A percentile compares a stretch with the other conserved stretches of the same genome.
These are phyloP conservation scores for Candida dajiaensis DNA, from an alignment of 805 yeast species.

Conservation along the genomic window DNA sequence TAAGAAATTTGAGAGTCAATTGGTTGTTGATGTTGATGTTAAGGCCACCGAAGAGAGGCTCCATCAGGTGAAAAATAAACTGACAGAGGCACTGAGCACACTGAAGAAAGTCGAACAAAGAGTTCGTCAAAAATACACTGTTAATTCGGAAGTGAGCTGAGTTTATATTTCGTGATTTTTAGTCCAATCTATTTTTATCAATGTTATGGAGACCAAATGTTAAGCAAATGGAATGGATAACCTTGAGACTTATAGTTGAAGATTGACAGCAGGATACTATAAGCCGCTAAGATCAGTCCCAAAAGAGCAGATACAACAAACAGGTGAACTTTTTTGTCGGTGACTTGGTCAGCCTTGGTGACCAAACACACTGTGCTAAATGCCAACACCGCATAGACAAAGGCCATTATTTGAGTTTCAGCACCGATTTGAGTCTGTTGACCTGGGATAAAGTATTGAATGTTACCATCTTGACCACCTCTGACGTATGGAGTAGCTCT, in stretches of 20 bases:
- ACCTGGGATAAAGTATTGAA: slow-evolving; percentile 46
- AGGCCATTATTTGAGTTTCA: slow-evolving; percentile 83
- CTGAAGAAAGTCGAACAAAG: slow-evolving; percentile 32
- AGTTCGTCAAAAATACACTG: slow-evolving; percentile 1
- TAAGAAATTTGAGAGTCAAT: slow-evolving; percentile 23
- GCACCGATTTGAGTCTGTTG: slow-evolving; percentile 77
- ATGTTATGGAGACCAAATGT: slow-evolving; percentile 26
- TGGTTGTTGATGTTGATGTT: slow-evolving; percentile 11
- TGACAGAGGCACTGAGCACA: slow-evolving; percentile 21
- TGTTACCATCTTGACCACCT: slow-evolving; percentile 30
- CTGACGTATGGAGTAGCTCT: slow-evolving; percentile 56
- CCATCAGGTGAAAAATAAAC: slow-evolving; percentile 16
- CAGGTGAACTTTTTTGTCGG: slow-evolving; percentile 40
- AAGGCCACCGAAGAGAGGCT: slow-evolving; percentile 22
- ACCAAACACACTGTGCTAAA: slow-evolving; percentile 53
- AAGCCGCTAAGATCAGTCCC: slow-evolving; percentile 45
- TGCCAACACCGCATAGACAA: slow-evolving; percentile 65
- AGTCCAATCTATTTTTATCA: neutral
- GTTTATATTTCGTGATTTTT: neutral
- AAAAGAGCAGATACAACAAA: slow-evolving; percentile 41
- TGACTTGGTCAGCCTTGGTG: slow-evolving; percentile 46
- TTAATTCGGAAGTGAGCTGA: neutral
- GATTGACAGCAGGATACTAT: slow-evolving; percentile 56
- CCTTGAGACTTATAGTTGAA: slow-evolving; percentile 68
- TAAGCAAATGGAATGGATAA: slow-evolving; percentile 66